Evolutionary conservation across 2,329 filamentous ascomycete species (phyloP).

Genomic region (Zymoseptoria passerinii): DNA sequence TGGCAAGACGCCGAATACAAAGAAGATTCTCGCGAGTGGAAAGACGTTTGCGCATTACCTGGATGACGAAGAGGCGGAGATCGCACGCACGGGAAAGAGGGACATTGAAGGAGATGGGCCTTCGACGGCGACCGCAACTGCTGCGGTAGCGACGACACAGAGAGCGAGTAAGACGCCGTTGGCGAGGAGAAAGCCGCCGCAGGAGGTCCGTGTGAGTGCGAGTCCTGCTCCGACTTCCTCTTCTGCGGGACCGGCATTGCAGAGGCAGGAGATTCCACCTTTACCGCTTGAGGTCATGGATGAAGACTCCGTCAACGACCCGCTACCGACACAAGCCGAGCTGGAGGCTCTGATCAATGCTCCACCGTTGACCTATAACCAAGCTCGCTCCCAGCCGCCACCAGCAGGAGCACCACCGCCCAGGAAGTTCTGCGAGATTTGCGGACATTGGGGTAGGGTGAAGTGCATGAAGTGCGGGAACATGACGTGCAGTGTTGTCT

Average conservation of each 20-base stretch:
- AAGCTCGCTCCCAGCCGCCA: slow-evolving; percentile 44
- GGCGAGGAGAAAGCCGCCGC: slow-evolving; percentile 23
- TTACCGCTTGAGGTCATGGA: slow-evolving; percentile 37
- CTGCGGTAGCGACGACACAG: slow-evolving; percentile 13
- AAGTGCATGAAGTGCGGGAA: slow-evolving; percentile 71
- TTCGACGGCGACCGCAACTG: neutral
- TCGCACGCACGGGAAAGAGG: slow-evolving; percentile 28
- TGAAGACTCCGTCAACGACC: slow-evolving; percentile 14
- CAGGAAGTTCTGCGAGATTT: slow-evolving; percentile 66
- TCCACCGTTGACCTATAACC: slow-evolving; percentile 60
- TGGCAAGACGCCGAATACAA: slow-evolving; percentile 61
- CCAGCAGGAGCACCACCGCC: slow-evolving; percentile 40
- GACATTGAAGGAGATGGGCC: slow-evolving; percentile 21
- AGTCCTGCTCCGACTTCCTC: slow-evolving; percentile 20
- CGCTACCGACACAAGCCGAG: slow-evolving; percentile 37
- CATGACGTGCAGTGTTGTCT: slow-evolving; percentile 68
- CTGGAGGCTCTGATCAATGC: slow-evolving; percentile 55
- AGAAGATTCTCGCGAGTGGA: slow-evolving; percentile 69
- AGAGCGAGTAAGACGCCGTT: slow-evolving; percentile 31
- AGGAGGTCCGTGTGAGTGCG: slow-evolving; percentile 21
- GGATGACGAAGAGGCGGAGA: slow-evolving; percentile 64
- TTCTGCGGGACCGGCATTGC: slow-evolving; percentile 5
- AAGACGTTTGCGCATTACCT: slow-evolving; percentile 79
- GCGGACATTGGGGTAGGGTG: slow-evolving; percentile 73
- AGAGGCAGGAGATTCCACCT: slow-evolving; percentile 7